Evolutionary conservation across 108 stramenopile species (phyloP), one percentile per base, ranked within the genome.

Genomic region (Ochromonas danica): DNA sequence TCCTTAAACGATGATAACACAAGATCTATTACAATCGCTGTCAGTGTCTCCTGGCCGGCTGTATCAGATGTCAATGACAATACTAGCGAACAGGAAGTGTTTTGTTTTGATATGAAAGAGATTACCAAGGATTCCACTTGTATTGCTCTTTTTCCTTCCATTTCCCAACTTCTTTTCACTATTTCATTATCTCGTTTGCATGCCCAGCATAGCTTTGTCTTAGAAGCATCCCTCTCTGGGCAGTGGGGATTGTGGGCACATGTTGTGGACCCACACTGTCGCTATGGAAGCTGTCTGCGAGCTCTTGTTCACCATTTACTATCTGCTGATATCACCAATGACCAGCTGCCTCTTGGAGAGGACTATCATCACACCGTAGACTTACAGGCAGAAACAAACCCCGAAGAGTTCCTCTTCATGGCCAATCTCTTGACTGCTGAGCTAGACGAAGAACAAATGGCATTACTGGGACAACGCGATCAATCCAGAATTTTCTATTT

Each of bases 31-130:
- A 57, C 51, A 57, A 57, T 57, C 51, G 51, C 51, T 57, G 51
- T 57, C 51, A 57, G 51, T 57, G 51, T 57, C 51, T 57, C 51
- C 51, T 57, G 51, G 51, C 51, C 51, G 51, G 51, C 51, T 57
- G 51, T 57, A 57, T 57, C 51, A 57, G 51, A 57, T 57, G 51
- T 57, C 51, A 57, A 57, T 57, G 51, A 57, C 51, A 57, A 57
- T 57, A 57, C 22, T 22, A n/a, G n/a, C n/a, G 51, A 57, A 57
- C 51, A 57, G 51, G 51, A 57, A 57, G 51, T 57, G 51, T 57
- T 57, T 57, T 57, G 51, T 57, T 57, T 57, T 57, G 51, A 57
- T 57, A 57, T 57, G 51, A 57, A 57, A 57, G 51, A 57, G 51
- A 57, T 57, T 57, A 57, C 51, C 51, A 57, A 57, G 51, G 51